Base-by-base conservation (phyloP, 306 rosid genomes). In the Malus orientalis region DNA sequence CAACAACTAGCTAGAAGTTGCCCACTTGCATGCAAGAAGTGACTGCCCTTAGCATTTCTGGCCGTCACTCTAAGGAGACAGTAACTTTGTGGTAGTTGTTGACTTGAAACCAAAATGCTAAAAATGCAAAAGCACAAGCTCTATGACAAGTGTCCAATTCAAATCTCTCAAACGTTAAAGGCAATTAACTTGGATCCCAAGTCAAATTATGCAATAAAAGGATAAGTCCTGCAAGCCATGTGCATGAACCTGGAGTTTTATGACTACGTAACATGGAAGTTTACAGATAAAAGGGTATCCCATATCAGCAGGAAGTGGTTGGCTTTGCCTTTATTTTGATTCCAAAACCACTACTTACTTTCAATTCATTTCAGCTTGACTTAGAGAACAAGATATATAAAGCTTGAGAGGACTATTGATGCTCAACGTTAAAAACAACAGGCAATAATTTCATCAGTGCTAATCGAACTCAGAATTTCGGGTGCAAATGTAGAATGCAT, bases 341-440 rank as follows among this genome's bases (percentile, higher is more conserved):
- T 76, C 84, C 84, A 44, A 70, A 55, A 71, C 69, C 84, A 71
- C 77, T 55, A 71, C 84, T 0, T 14, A 14, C 76, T 33, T 53
- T 69, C 64, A 61, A 75, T 36, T 62, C 38, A 40, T 80, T 60
- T 76, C 30, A 80, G 20, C 60, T 36, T 70, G 77, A 70, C 84
- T 67, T 6, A 70, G 61, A 70, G 18, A 68, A 44, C 55, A 67
- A 80, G 71, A 69, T 25, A 20, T 20, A 8, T 7, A 80, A 68
- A 62, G 73, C 62, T 27, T 70, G 57, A 30, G 40, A 67, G n/a
- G 53, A 57, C 32, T 69, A 76, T 20, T 75, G 76, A 80, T 74
- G 73, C 60, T 60, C 71, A 51, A 19, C 54, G 53, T 53, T 62
- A 61, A 51, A 75, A 69, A 59, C 67, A 63, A 61, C 40, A 36